Percentiles rank a stretch among this genome's conserved stretches.
phyloP scores from a whole-genome alignment of 1,139 yeast genomes.

The Magnusiomyces tetraspermus region DNA sequence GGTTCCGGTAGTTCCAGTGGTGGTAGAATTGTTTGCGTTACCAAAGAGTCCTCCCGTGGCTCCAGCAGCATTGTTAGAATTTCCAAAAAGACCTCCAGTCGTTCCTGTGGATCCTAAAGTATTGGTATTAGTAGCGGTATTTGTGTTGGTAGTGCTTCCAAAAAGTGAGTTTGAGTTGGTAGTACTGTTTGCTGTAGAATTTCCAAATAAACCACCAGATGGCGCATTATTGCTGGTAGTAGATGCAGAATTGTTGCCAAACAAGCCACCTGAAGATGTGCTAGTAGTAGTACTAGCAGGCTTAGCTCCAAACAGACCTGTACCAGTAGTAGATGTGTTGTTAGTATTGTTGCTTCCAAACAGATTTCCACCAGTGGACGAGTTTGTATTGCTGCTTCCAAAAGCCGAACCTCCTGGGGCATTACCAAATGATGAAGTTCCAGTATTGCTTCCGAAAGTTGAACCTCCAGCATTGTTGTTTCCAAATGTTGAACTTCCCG shows the following conservation, averaged over 20 bases:
- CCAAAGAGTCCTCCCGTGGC: constrained; percentile 26
- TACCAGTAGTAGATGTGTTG: constrained; percentile 20
- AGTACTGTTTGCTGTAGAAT: constrained; percentile 17
- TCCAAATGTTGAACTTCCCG: neutral
- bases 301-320: constrained; percentile 30
- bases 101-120: neutral
- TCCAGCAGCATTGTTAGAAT: constrained; percentile 17
- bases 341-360: constrained; percentile 16
- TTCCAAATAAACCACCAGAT: constrained; percentile 24
- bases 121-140: neutral
- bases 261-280: constrained; percentile 14
- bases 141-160: neutral
- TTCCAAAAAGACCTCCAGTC: constrained; percentile 13
- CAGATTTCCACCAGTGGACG: neutral
- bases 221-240: constrained; percentile 17
- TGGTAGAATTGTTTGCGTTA: neutral
- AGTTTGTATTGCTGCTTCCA: constrained; percentile 11
- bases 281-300: constrained; percentile 6
- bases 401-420: too few relatives aligned
- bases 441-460: constrained; percentile 15
- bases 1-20: neutral
- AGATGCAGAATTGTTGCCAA: constrained; percentile 17
- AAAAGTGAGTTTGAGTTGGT: neutral
- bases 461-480: constrained; percentile 15
- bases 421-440: constrained; percentile 16